Evolutionary conservation across 75 land plant genomes (phyloP), one percentile per base, ranked within the genome.

Genomic region (Isoetes taiwanensis): DNA sequence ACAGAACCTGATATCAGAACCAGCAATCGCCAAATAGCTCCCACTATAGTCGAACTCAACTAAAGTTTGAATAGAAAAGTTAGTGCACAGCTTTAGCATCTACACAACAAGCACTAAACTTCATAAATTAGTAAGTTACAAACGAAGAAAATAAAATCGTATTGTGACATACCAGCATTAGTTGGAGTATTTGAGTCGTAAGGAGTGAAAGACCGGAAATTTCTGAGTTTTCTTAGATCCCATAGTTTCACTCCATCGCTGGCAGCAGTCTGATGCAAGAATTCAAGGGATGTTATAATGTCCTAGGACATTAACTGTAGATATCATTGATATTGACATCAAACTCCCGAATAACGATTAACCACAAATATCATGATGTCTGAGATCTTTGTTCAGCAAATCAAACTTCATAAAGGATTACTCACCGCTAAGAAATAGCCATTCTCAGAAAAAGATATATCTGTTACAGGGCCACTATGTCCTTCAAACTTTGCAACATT

Each of bases 391-490:
- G 0, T 0, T 14, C 37, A 34, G n/a, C n/a, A n/a, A n/a, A n/a
- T n/a, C 2, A 14, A 0, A 14, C 25, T 8, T 8, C 11, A 32
- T 3, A 65, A 12, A 30, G 20, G 37, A 32, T 61, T 10, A 69
- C 98, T 29, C 75, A 93, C 98, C 59, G 98, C 96, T 34, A 93
- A 83, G 76, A 88, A 93, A 59, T 88, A 93, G 9, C 98, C 98
- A 64, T 93, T 93, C 60, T 93, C 98, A 23, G 98, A 93, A 52
- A 93, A 93, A 14, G 98, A 93, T 54, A 93, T 75, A 27, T 91
- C 79, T 29, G 96, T 88, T 8, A 93, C 86, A 27, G 85, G 67
- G 24, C 98, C 98, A 29, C 52, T 55, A 55, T 88, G 96, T 57
- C 96, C 96, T 64, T 84, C 96, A 72, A 93, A 93, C 61, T 58